A percentile compares a stretch with the other conserved stretches of the same genome.
phyloP scores from a whole-genome alignment of 2,329 filamentous ascomycete genomes.

The Rugonectria rugulosa region DNA sequence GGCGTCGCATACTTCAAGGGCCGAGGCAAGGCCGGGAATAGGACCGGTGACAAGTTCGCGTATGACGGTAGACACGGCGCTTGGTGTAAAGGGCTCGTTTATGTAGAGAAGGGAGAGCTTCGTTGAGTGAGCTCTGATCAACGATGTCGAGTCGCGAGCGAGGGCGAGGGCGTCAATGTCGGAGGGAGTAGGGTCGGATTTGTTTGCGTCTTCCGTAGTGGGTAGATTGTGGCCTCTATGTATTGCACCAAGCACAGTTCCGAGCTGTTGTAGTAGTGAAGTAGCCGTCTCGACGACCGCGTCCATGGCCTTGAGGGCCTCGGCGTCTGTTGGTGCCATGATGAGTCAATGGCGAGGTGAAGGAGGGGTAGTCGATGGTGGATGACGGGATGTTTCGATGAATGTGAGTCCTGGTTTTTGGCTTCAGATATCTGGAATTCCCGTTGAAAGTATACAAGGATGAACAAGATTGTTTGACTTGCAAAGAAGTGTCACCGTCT shows the following conservation, averaged over 20 bases:
- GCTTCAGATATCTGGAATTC: neutral
- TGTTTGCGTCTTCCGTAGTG: neutral
- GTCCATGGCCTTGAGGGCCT: constrained; percentile 49
- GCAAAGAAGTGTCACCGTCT: neutral
- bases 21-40: constrained; percentile 77
- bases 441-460: neutral
- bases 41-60: constrained; percentile 75
- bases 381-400: neutral
- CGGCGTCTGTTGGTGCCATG: constrained; percentile 37
- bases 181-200: constrained; percentile 12
- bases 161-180: constrained; percentile 69
- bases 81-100: constrained; percentile 85
- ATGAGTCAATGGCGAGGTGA: neutral
- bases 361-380: neutral
- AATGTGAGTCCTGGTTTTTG: neutral
- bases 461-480: neutral
- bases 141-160: constrained; percentile 73
- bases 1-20: constrained; percentile 70
- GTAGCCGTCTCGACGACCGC: constrained; percentile 47
- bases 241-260: constrained; percentile 51
- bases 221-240: constrained; percentile 37
- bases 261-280: constrained; percentile 51
- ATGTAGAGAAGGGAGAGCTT: constrained; percentile 88
- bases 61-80: constrained; percentile 75
- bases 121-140: constrained; percentile 83